phyloP scores from a whole-genome alignment of 768 basidiomycete genomes.

The Lepiota brunneoincarnata region DNA sequence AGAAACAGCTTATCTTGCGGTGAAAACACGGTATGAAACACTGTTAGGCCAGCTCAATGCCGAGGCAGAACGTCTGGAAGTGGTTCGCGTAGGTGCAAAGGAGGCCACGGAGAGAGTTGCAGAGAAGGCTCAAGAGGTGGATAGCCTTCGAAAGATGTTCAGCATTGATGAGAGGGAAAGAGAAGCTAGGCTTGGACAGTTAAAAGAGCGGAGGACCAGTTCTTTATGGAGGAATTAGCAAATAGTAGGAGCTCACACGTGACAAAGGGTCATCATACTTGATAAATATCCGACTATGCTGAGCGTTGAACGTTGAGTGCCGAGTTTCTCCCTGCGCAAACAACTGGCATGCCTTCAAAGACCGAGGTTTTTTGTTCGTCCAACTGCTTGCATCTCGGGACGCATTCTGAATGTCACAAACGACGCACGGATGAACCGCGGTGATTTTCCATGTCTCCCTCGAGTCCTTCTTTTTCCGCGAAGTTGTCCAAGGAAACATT shows the following conservation, averaged over 20 bases:
- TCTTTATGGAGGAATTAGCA: neutral
- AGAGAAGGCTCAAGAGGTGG: conserved; percentile 73
- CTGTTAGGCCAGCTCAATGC: conserved; percentile 45
- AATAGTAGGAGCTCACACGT: no score
- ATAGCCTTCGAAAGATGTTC: conserved; percentile 60
- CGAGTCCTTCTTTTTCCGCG: neutral
- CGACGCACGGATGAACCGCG: neutral
- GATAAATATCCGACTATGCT: no score
- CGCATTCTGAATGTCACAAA: neutral
- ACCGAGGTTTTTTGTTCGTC: neutral
- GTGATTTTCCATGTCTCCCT: neutral
- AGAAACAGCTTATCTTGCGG: conserved; percentile 57
- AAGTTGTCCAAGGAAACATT: no score
- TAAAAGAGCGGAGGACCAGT: conserved; percentile 24
- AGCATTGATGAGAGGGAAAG: conserved; percentile 73
- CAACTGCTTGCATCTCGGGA: no score
- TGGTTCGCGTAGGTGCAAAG: conserved; percentile 48
- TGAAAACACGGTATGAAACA: conserved; percentile 57
- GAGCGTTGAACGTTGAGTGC: no score
- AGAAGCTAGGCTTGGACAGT: conserved; percentile 42
- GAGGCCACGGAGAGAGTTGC: conserved; percentile 61
- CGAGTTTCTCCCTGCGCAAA: no score
- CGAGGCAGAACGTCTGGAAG: conserved; percentile 47
- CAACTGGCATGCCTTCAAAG: neutral
- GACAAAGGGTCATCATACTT: no score